A percentile compares a stretch with the other conserved stretches of the same genome.
phyloP scores from a whole-genome alignment of 371 early-diverging fungal species.

The Mucor saturninus region DNA sequence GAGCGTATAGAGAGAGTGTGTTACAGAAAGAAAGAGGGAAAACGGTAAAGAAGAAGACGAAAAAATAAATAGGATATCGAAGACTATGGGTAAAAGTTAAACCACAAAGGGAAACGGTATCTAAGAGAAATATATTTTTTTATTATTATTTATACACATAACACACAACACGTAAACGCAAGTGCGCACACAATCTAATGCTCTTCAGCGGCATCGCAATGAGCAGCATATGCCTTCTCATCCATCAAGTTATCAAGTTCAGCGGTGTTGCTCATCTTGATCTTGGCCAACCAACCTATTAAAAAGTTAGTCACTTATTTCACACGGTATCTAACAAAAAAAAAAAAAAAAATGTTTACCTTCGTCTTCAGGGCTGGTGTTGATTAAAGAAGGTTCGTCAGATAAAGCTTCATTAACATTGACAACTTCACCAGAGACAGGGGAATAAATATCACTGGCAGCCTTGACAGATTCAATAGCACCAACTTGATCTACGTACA shows the following conservation, averaged over 20 bases:
- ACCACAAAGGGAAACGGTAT: no score
- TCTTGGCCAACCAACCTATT: conserved; percentile 93
- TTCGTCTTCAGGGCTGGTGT: conserved; percentile 74
- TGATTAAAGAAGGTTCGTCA: conserved; percentile 78
- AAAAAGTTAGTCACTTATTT: conserved; percentile 11
- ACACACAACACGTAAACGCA: no score
- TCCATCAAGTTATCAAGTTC: conserved; percentile 80
- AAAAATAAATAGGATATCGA: background rate
- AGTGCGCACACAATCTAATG: conserved; percentile 4
- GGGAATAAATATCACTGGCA: conserved; percentile 91
- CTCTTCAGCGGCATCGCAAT: conserved; percentile 45
- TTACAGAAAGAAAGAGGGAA: background rate
- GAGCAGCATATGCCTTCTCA: conserved; percentile 69
- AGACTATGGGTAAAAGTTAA: no score
- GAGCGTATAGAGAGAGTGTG: background rate
- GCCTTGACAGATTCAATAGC: conserved; percentile 97
- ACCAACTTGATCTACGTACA: conserved; percentile 68
- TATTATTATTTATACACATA: background rate
- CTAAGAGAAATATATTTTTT: background rate
- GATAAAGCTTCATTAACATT: conserved; percentile 74
- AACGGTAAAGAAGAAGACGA: background rate
- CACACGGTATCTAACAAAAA: conserved; percentile 7
- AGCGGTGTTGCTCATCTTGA: conserved; percentile 71
- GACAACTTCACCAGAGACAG: conserved; percentile 83
- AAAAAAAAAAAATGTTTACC: conserved; percentile 52